Evolutionary conservation across 352 stramenopile species (phyloP).

Genomic region (Globisporangium polare): DNA sequence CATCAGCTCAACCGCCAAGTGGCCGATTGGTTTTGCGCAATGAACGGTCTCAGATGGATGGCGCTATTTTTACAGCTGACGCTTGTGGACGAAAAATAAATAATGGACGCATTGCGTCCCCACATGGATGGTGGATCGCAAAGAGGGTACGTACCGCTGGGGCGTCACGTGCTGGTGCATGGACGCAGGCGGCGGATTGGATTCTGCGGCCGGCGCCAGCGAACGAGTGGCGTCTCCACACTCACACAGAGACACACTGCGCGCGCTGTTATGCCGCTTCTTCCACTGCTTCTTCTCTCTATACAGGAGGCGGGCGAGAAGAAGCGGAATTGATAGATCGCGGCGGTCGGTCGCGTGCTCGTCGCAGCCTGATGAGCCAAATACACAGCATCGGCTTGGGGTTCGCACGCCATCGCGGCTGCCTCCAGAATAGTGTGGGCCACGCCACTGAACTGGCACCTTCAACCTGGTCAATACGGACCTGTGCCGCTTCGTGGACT

Average conservation of each 20-base stretch:
- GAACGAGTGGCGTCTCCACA: not conserved
- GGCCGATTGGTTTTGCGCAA: not conserved
- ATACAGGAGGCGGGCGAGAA: not conserved
- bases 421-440: slow-evolving; percentile 1
- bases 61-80: slow-evolving; percentile 1
- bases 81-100: not conserved
- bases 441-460: slow-evolving; percentile 9
- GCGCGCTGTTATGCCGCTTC: not conserved
- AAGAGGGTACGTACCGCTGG: slow-evolving; percentile 13
- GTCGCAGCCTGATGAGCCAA: not conserved
- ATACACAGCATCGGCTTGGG: not conserved
- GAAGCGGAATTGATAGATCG: slow-evolving; percentile 1
- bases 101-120: not conserved
- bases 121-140: not conserved
- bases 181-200: not conserved
- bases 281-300: slow-evolving; percentile 9
- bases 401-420: not conserved
- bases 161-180: slow-evolving; percentile 16
- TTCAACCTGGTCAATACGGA: slow-evolving; percentile 5
- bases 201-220: not conserved
- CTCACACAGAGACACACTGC: not conserved
- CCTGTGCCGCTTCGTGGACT: not conserved
- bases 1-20: not conserved
- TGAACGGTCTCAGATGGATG: not conserved
- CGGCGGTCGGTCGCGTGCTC: not conserved